Percentiles rank a stretch among this genome's conserved stretches.
These are phyloP conservation scores for Phalaenopsis hybrid DNA, from an alignment of 116 monocot species.

Conservation along the genomic window DNA sequence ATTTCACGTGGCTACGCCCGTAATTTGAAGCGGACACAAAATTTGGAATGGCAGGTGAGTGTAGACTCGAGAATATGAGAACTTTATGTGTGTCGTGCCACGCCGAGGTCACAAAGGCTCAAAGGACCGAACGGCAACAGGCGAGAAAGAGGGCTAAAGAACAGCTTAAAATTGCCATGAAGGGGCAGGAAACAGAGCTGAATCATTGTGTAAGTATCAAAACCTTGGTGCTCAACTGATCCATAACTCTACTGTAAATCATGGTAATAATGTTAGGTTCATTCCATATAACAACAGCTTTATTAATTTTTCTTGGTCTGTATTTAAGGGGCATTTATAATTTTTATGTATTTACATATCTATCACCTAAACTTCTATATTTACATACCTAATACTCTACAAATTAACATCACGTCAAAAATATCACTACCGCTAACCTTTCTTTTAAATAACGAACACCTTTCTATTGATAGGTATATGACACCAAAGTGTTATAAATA, in stretches of 20 bases:
- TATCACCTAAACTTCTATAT: no score
- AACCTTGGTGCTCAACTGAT: not conserved
- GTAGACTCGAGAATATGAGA: constrained; percentile 93
- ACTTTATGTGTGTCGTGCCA: constrained; percentile 96
- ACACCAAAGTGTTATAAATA: no score
- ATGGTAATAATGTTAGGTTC: not conserved
- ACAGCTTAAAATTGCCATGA: constrained; percentile 50
- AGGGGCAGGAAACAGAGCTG: constrained; percentile 18
- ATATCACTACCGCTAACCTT: no score
- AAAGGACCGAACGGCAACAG: constrained; percentile 37
- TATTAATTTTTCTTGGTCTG: not conserved
- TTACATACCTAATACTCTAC: no score
- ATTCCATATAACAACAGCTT: no score
- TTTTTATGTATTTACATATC: no score
- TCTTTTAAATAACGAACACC: no score
- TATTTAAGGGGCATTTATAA: no score
- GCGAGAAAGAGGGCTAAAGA: constrained; percentile 47
- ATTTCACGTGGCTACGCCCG: no score
- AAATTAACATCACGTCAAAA: no score
- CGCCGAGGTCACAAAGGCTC: constrained; percentile 66
- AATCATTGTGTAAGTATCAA: constrained; percentile 16
- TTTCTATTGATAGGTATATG: no score
- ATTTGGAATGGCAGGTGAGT: constrained; percentile 52
- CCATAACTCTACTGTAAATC: not conserved
- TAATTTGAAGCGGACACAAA: no score